Percentiles rank a stretch among this genome's conserved stretches.
Conservation (phyloP, 1,284 basidiomycete genomes). For the Melanopsichium pennsylvanicum region DNA sequence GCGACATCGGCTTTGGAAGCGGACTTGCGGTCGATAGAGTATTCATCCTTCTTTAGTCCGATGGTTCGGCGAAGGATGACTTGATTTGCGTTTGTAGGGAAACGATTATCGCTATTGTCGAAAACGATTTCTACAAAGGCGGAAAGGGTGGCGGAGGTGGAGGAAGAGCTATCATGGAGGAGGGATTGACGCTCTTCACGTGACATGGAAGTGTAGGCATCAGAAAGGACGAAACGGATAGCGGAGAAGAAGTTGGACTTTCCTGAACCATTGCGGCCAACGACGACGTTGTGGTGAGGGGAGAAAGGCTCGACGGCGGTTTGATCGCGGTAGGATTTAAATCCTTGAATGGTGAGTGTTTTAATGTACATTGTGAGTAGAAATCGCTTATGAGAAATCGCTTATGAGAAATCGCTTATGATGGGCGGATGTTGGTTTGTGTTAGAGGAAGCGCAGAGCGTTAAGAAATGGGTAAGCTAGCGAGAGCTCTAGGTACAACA, state of each 20-base stretch:
- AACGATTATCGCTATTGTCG: conserved; percentile 76
- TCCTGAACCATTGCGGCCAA: conserved; percentile 66
- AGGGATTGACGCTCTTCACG: conserved; percentile 90
- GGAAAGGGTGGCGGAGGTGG: conserved; percentile 81
- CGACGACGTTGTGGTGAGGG: conserved; percentile 64
- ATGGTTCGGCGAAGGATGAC: conserved; percentile 73
- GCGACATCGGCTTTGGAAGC: conserved; percentile 95
- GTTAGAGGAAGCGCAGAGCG: neutral
- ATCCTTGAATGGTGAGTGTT: conserved; percentile 71
- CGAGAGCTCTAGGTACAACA: too few species aligned
- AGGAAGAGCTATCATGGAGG: conserved; percentile 89
- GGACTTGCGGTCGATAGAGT: conserved; percentile 93
- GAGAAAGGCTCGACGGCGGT: conserved; percentile 71
- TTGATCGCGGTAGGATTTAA: conserved; percentile 86
- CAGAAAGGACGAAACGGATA: conserved; percentile 94
- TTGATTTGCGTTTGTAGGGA: conserved; percentile 67
- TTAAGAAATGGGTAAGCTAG: neutral
- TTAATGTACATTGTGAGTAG: conserved; percentile 43
- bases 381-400: too few species aligned
- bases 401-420: neutral
- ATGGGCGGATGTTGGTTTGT: neutral
- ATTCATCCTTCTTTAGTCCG: conserved; percentile 98
- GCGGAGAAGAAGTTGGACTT: conserved; percentile 69
- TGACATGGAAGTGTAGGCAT: conserved; percentile 94
- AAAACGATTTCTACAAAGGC: conserved; percentile 78